Evolutionary conservation across 495 filamentous ascomycete genomes (phyloP).

Genomic region (Daldinia grandis): DNA sequence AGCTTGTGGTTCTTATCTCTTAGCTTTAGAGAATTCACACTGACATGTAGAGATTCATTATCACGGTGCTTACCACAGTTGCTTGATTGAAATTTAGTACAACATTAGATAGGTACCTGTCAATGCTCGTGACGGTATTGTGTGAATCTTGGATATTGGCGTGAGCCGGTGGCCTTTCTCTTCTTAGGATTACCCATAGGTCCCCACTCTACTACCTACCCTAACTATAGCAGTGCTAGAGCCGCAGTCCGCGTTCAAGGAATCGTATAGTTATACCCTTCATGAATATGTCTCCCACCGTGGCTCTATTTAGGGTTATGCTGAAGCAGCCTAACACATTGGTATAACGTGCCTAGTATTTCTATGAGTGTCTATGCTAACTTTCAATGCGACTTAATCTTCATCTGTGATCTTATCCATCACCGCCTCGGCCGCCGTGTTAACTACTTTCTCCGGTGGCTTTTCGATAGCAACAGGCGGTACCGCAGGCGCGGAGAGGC

Average conservation of each 20-base stretch:
- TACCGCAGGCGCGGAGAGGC: constrained; percentile 48
- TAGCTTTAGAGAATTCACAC: too few relatives aligned
- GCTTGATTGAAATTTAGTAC: neutral
- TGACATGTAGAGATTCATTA: neutral
- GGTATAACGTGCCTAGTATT: neutral
- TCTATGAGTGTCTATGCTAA: neutral
- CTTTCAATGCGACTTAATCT: constrained; percentile 42
- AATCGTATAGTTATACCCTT: constrained; percentile 17
- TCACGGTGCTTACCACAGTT: neutral
- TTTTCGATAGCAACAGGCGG: constrained; percentile 44
- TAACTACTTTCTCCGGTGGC: constrained; percentile 56
- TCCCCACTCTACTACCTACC: neutral
- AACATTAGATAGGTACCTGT: neutral
- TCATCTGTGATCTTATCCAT: constrained; percentile 58
- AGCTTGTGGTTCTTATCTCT: too few relatives aligned
- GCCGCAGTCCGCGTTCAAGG: neutral
- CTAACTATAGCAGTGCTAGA: neutral
- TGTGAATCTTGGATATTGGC: neutral
- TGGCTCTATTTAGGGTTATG: neutral
- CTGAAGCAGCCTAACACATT: neutral
- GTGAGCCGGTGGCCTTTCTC: neutral
- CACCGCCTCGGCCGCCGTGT: constrained; percentile 55
- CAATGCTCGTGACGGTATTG: neutral
- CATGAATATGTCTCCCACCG: neutral
- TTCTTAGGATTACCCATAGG: neutral